Base-by-base conservation (phyloP, 306 rosid genomes). In the Dryas alaskensis region DNA sequence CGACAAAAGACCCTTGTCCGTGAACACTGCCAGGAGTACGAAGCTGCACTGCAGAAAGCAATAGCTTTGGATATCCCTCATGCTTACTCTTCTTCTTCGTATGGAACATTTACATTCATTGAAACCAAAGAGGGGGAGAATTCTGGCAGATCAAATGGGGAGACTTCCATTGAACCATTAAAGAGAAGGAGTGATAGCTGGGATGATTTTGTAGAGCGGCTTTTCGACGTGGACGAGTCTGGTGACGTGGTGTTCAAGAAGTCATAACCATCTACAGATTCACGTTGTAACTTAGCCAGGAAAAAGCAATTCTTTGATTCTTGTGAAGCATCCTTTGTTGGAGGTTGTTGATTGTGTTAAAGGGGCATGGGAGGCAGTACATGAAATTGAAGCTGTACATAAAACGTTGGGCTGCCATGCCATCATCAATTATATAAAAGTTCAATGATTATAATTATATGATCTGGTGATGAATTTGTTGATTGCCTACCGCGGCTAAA, bases 161-260 rank as follows among this genome's bases (percentile, higher is more conserved):
- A 65, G 46, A 54, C 44, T 27, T 79, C 86, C 2, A 70, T 76
- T n/a, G 59, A 40, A 19, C 69, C 85, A 6, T 12, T 57, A 25
- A 73, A 76, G 58, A 84, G 75, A 57, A 79, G 78, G 81, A 78
- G 77, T 14, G 91, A 85, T 42, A 86, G 88, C 66, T 94, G 96
- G 98, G 89, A 91, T 70, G 88, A 82, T 4, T 91, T 91, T 48
- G 89, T 88, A 3, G 90, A 72, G 64, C 92, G 92, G 48, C 76
- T 87, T 47, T 94, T 94, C 48, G 85, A 91, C 11, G 84, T 83
- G 50, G 90, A 91, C 40, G 95, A 88, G 79, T 83, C 89, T 9
- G 98, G 98, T 79, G 85, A 81, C 45, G 84, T 94, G 86, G 92
- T 89, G 79, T 86, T 89, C 82, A 94, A 88, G 81, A 85, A 87